Evolutionary conservation across 139 green algal species (phyloP), one percentile per base, ranked within the genome.

Genomic region (Chlorokybus atmophyticus): DNA sequence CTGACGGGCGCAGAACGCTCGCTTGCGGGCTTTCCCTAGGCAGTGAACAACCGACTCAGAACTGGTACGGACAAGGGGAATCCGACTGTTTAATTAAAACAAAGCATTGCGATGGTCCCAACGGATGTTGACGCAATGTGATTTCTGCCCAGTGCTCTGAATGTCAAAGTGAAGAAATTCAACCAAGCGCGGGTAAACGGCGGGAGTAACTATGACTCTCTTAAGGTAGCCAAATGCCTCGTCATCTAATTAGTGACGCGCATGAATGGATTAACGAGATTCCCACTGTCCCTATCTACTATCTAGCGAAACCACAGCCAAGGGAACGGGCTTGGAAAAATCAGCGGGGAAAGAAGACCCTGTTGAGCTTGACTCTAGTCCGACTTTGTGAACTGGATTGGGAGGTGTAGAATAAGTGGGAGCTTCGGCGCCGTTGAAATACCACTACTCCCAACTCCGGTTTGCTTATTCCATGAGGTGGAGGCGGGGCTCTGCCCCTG

Each of bases 51-150:
- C 79, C 82, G 69, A 82, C 80, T 90, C 79, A 93, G 83, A 92
- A 88, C 83, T 92, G 82, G 83, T 87, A 85, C 79, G 83, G 81
- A 92, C 83, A 88, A 88, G 83, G 83, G 83, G 83, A 87, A 87
- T 92, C 83, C 80, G 83, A 92, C 83, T 92, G 83, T 92, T 86
- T 92, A 92, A 89, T 93, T 90, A 88, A 88, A 93, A 93, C 81
- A 88, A 85, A 90, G 80, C 82, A 89, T 85, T 87, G 82, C 82
- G 83, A 88, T 87, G 81, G 81, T 79, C 77, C 66, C 70, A 85
- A 85, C 73, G 73, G 81, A 84, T 92, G 79, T 85, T 90, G 81
- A 93, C 80, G 83, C 84, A 88, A 85, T 91, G 85, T 93, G 85
- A 91, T 90, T 93, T 90, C 82, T 93, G 83, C 84, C 83, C 80